Base-by-base conservation (phyloP, 208 protist species). In the Vickermania spadyakhi region DNA sequence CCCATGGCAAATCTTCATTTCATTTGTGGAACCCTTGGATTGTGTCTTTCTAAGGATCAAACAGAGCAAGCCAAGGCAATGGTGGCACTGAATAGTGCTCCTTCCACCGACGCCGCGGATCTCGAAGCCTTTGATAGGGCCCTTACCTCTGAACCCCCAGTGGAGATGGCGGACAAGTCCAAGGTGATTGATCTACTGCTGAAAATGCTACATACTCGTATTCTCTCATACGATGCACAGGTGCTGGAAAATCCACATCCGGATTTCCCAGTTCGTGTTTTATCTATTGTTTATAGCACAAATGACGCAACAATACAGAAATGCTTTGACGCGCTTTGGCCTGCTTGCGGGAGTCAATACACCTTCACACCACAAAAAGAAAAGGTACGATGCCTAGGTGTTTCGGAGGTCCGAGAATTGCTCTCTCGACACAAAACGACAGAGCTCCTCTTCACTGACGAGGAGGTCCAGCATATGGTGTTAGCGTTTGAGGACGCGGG, bases 1-100 rank as follows among this genome's bases (percentile, higher is more conserved):
- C 55, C 29, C 4, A 59, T 59, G 28, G 26, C 22, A 4, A 73
- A 74, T 30, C 31, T 88, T 0, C 81, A 73, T 0, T 31, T 64
- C 28, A 77, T 89, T 51, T 52, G 81, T 1, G 75, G 76, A n/a
- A 56, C 68, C 22, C 50, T 86, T 11, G 76, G 72, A 3, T 57
- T 89, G 11, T 74, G 68, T 31, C 69, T 70, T 22, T 81, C 73
- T 21, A 62, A 70, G 26, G 61, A 78, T 2, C 82, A 89, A 51
- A 25, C 86, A 5, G 57, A 59, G 1, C 62, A 66, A 26, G 68
- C 72, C 45, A 49, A 41, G 14, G 3, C 50, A 5, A 62, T 66
- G 55, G 31, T 66, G 3, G 27, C 29, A 11, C n/a, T 27, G 11
- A 22, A 18, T 22, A 18, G 11, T 7, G 7, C 51, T 26, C 21